Evolutionary conservation across 2,329 filamentous ascomycete genomes (phyloP).

Genomic region (Elsinoe batatas): DNA sequence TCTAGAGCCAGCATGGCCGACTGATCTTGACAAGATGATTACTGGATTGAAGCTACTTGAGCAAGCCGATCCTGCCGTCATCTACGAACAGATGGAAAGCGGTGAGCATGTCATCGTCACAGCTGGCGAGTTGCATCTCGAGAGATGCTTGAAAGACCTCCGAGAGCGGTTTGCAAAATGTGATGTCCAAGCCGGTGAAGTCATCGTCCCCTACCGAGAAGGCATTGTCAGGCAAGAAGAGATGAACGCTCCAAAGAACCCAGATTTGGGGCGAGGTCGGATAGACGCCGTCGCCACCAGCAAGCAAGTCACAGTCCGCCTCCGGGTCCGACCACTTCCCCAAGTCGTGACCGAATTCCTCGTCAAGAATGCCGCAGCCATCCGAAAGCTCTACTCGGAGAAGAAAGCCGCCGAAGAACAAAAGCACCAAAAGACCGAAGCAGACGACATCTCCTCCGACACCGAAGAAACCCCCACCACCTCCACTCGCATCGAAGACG

Average conservation of each 20-base stretch:
- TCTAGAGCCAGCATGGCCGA: constrained; percentile 83
- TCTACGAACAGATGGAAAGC: constrained; percentile 86
- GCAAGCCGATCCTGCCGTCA: constrained; percentile 88
- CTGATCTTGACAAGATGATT: constrained; percentile 91
- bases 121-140: constrained; percentile 86
- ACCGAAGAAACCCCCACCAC: constrained; percentile 35
- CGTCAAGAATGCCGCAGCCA: constrained; percentile 64
- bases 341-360: constrained; percentile 73
- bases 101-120: constrained; percentile 94
- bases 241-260: constrained; percentile 81
- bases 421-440: constrained; percentile 32
- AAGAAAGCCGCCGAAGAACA: constrained; percentile 44
- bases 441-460: constrained; percentile 29
- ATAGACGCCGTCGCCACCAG: constrained; percentile 68
- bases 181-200: constrained; percentile 85
- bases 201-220: constrained; percentile 92
- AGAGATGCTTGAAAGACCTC: constrained; percentile 86
- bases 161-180: constrained; percentile 87
- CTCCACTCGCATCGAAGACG: constrained; percentile 36
- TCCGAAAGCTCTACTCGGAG: constrained; percentile 71
- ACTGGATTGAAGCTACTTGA: constrained; percentile 75
- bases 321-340: constrained; percentile 73
- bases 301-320: constrained; percentile 69
- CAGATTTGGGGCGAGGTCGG: constrained; percentile 74
- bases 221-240: constrained; percentile 76